phyloP scores from a whole-genome alignment of 2,329 filamentous ascomycete genomes.

The Sclerotinia trifoliorum region DNA sequence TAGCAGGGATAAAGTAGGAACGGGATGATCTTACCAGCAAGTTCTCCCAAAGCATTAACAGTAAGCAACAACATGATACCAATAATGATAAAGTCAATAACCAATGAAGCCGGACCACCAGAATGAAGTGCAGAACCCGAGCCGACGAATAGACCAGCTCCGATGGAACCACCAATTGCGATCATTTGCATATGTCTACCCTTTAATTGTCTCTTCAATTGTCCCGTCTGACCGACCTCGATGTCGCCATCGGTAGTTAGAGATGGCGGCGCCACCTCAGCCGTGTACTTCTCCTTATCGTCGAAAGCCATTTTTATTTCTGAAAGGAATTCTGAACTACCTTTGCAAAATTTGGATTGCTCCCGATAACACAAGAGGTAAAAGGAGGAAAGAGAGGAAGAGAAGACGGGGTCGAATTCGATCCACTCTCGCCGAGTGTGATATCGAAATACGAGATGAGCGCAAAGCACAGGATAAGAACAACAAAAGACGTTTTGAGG shows the following conservation, averaged over 20 bases:
- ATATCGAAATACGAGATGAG: conserved; percentile 2
- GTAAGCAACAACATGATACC: conserved; percentile 63
- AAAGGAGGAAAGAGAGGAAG: background rate
- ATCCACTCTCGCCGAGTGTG: conserved; percentile 9
- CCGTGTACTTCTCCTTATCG: conserved; percentile 29
- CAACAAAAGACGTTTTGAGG: background rate
- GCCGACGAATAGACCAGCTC: conserved; percentile 52
- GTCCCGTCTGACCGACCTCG: conserved; percentile 37
- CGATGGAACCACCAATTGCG: conserved; percentile 51
- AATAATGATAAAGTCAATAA: conserved; percentile 75
- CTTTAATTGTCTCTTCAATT: conserved; percentile 44
- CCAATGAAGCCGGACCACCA: conserved; percentile 68
- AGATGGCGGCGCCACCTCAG: conserved; percentile 12
- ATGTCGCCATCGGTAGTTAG: conserved; percentile 26
- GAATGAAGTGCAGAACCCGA: conserved; percentile 45
- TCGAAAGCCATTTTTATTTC: conserved; percentile 5
- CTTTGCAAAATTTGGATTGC: background rate
- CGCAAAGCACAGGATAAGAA: background rate
- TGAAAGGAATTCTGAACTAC: background rate
- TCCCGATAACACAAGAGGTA: background rate
- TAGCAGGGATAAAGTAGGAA: background rate
- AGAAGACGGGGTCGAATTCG: background rate
- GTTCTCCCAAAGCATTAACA: conserved; percentile 83
- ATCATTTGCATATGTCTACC: conserved; percentile 53
- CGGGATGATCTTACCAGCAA: conserved; percentile 67